A percentile compares a stretch with the other conserved stretches of the same genome.
phyloP scores from a whole-genome alignment of 2,329 filamentous ascomycete genomes.

The Phyllosticta citribraziliensis region DNA sequence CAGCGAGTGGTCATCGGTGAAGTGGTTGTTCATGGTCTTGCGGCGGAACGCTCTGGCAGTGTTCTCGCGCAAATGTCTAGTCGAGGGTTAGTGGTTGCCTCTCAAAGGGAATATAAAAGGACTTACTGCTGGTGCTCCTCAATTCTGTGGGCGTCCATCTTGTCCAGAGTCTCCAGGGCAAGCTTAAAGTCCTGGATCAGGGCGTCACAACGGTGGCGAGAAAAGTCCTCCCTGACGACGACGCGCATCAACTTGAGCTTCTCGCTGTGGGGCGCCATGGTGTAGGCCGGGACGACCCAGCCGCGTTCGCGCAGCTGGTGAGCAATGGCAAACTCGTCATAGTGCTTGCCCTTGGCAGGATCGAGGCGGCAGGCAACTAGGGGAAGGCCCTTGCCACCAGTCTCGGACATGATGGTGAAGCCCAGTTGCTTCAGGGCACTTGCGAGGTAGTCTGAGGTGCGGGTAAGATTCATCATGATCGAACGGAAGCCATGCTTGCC shows the following conservation, averaged over 20 bases:
- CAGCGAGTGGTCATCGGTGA: conserved; percentile 66
- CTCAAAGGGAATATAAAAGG: background rate
- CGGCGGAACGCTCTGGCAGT: conserved; percentile 12
- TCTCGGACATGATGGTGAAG: conserved; percentile 82
- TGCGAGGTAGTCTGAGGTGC: conserved; percentile 79
- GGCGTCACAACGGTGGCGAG: conserved; percentile 67
- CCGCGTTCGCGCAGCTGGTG: conserved; percentile 78
- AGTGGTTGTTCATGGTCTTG: conserved; percentile 35
- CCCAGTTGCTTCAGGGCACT: conserved; percentile 62
- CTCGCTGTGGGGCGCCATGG: conserved; percentile 83
- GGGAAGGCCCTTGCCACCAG: conserved; percentile 66
- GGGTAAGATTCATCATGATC: conserved; percentile 91
- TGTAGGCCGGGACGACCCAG: conserved; percentile 94
- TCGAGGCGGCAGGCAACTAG: conserved; percentile 81
- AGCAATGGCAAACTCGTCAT: conserved; percentile 51
- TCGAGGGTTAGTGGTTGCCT: too few species aligned
- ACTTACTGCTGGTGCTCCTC: conserved; percentile 57
- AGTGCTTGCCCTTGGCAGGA: conserved; percentile 42
- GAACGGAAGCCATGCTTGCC: conserved; percentile 84
- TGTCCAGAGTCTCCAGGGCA: conserved; percentile 58
- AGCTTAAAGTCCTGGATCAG: conserved; percentile 71
- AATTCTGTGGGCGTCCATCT: conserved; percentile 64
- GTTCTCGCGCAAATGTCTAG: conserved; percentile 16
- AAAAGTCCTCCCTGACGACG: conserved; percentile 89
- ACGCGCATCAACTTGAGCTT: conserved; percentile 84